These are phyloP conservation scores for Calonectria pseudoturangicola DNA, from an alignment of 2,329 filamentous ascomycete genomes.

Conservation along the genomic window DNA sequence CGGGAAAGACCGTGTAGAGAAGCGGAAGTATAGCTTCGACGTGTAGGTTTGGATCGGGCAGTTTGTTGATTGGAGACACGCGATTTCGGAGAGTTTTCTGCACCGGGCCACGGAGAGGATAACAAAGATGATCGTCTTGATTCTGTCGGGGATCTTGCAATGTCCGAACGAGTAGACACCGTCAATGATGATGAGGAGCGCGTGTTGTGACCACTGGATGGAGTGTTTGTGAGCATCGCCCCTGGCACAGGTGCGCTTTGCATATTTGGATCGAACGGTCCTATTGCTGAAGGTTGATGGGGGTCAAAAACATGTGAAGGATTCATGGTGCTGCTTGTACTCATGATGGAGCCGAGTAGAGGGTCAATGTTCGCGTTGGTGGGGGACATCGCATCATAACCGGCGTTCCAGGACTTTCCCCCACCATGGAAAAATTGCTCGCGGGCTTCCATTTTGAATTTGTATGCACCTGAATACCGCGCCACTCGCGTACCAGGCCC, in stretches of 20 bases:
- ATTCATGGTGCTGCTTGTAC: constrained; percentile 18
- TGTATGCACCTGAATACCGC: background rate
- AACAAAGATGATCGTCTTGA: constrained; percentile 49
- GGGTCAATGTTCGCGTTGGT: constrained; percentile 46
- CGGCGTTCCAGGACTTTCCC: constrained; percentile 2
- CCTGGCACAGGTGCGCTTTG: background rate
- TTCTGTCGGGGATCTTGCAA: constrained; percentile 35
- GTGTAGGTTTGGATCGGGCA: constrained; percentile 10
- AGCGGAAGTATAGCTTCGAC: constrained; percentile 8
- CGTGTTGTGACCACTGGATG: background rate
- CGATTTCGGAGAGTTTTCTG: constrained; percentile 12
- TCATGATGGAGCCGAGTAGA: constrained; percentile 34
- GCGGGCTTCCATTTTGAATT: constrained; percentile 37
- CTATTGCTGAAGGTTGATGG: background rate
- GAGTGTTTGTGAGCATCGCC: background rate
- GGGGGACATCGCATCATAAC: background rate
- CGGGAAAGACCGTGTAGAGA: background rate
- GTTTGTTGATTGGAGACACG: constrained; percentile 14
- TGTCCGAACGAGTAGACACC: constrained; percentile 14
- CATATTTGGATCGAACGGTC: background rate
- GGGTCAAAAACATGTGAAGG: constrained; percentile 40
- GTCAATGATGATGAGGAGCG: constrained; percentile 46
- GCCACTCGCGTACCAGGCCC: background rate
- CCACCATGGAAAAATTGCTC: constrained; percentile 8
- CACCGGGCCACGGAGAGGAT: constrained; percentile 21